Conservation (phyloP, 306 rosid species). For the Trifolium subterraneum region DNA sequence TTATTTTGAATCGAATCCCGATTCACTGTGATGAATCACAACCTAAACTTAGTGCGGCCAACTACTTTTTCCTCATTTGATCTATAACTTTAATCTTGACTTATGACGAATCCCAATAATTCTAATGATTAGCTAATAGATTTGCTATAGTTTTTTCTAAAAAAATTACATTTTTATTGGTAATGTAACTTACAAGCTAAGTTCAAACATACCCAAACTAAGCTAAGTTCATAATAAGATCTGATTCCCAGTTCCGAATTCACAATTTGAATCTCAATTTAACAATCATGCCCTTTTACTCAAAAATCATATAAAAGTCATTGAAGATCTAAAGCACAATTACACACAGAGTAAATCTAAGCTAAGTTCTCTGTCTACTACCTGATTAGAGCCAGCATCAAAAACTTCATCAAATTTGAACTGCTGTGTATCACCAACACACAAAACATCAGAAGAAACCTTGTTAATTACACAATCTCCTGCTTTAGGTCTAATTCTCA, state of each 20-base stretch:
- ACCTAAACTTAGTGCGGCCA: background rate
- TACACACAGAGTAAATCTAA: slow-evolving; percentile 12
- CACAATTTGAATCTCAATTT: background rate
- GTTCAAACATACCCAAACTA: too few species aligned
- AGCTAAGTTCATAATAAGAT: too few species aligned
- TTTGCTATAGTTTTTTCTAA: background rate
- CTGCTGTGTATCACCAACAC: slow-evolving; percentile 53
- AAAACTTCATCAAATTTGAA: slow-evolving; percentile 75
- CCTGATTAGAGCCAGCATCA: slow-evolving; percentile 74
- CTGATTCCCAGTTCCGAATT: background rate
- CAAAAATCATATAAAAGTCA: background rate
- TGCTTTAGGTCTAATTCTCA: slow-evolving; percentile 72
- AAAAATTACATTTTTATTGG: background rate
- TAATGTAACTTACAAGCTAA: too few species aligned
- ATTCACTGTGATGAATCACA: background rate
- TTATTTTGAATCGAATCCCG: background rate
- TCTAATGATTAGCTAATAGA: background rate
- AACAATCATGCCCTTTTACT: background rate
- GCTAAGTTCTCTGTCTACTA: slow-evolving; percentile 41
- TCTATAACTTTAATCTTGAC: too few species aligned
- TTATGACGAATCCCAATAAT: too few species aligned
- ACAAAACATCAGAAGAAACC: slow-evolving; percentile 61
- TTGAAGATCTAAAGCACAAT: slow-evolving; percentile 4
- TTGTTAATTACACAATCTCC: slow-evolving; percentile 58
- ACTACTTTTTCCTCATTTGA: background rate